phyloP scores from a whole-genome alignment of 805 yeast genomes.

The Brettanomyces sp. region DNA sequence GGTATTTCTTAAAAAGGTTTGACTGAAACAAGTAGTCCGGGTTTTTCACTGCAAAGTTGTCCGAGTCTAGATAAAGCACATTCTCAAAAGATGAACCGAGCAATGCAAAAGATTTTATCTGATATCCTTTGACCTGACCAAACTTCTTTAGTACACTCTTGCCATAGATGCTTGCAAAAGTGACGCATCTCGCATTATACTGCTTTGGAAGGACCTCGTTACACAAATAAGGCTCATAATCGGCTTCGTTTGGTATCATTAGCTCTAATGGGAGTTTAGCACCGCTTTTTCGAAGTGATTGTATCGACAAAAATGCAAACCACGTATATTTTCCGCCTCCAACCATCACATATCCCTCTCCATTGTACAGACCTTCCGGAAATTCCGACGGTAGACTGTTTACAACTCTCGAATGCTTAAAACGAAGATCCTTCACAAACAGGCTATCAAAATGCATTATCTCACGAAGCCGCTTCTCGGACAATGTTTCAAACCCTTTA shows the following conservation, averaged over 20 bases:
- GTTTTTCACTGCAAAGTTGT: slow-evolving; percentile 33
- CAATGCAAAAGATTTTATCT: slow-evolving; percentile 33
- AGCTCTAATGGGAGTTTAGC: slow-evolving; percentile 28
- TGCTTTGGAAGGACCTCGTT: slow-evolving; percentile 28
- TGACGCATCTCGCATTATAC: slow-evolving; percentile 33
- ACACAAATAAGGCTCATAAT: slow-evolving; percentile 18
- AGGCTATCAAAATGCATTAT: slow-evolving; percentile 23
- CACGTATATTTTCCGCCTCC: slow-evolving; percentile 38
- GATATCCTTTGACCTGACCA: slow-evolving; percentile 26
- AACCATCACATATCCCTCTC: slow-evolving; percentile 28
- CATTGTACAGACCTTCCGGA: slow-evolving; percentile 15
- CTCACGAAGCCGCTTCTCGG: slow-evolving; percentile 1
- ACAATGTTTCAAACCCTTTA: slow-evolving; percentile 7
- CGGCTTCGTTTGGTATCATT: slow-evolving; percentile 9
- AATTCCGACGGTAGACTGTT: slow-evolving; percentile 33
- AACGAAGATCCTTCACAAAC: slow-evolving; percentile 35
- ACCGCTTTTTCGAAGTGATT: slow-evolving; percentile 33
- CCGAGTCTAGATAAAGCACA: slow-evolving; percentile 37
- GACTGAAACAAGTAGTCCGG: slow-evolving; percentile 27
- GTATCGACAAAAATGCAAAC: slow-evolving; percentile 29
- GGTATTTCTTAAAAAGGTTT: slow-evolving; percentile 37
- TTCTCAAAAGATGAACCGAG: slow-evolving; percentile 37
- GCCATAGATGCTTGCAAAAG: slow-evolving; percentile 29
- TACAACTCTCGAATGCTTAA: slow-evolving; percentile 39
- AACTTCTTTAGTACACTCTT: slow-evolving; percentile 10